Conservation (phyloP, 23 red algal species). For the Gracilaria gracilis region DNA sequence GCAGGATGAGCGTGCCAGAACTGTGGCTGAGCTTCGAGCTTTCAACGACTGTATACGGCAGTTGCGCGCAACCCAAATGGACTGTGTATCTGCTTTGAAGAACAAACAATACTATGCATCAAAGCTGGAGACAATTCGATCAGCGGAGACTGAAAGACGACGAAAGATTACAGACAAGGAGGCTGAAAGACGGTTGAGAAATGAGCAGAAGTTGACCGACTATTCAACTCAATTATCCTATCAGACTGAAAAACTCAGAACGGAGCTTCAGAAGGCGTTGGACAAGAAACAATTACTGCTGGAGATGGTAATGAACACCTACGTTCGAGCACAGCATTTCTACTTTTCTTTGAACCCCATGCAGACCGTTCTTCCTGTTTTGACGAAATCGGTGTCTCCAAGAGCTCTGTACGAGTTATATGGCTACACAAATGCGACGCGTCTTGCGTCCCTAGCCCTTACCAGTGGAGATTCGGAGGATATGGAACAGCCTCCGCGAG, state of each 20-base stretch:
- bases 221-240: slow-evolving; percentile 11
- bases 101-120: slow-evolving; percentile 38
- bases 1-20: slow-evolving; percentile 11
- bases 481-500: slow-evolving; percentile 15
- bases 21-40: slow-evolving; percentile 21
- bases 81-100: slow-evolving; percentile 39
- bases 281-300: slow-evolving; percentile 34
- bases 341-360: slow-evolving; percentile 57
- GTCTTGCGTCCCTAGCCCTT: background rate
- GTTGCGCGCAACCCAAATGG: slow-evolving; percentile 20
- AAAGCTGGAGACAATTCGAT: slow-evolving; percentile 49
- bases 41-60: slow-evolving; percentile 42
- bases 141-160: slow-evolving; percentile 7
- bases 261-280: slow-evolving; percentile 31
- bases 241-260: slow-evolving; percentile 31
- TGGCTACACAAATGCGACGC: background rate
- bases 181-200: slow-evolving; percentile 33
- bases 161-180: slow-evolving; percentile 34
- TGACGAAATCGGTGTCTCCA: background rate
- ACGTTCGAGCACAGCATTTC: slow-evolving; percentile 53
- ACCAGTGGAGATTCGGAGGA: background rate
- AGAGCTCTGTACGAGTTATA: slow-evolving; percentile 2
- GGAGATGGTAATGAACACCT: slow-evolving; percentile 43
- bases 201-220: slow-evolving; percentile 57
- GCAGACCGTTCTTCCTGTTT: slow-evolving; percentile 11